Evolutionary conservation across 2,329 filamentous ascomycete genomes (phyloP).

Genomic region (Fusarium devonianum): DNA sequence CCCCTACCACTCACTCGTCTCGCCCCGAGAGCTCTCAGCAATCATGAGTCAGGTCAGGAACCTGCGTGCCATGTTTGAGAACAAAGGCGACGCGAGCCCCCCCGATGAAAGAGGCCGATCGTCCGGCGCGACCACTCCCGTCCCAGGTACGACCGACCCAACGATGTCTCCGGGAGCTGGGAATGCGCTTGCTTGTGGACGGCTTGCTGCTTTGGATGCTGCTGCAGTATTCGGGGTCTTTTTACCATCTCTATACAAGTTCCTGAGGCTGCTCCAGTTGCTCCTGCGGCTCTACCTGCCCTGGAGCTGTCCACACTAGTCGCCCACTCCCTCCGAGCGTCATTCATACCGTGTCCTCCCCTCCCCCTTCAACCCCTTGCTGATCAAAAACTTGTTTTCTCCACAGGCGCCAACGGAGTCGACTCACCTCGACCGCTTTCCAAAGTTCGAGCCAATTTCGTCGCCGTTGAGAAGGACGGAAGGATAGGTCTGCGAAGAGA

Average conservation of each 20-base stretch:
- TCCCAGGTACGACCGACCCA: conserved; percentile 38
- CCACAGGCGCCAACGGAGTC: conserved; percentile 46
- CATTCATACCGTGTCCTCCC: conserved; percentile 28
- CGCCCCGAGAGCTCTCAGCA: conserved; percentile 42
- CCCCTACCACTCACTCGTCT: conserved; percentile 29
- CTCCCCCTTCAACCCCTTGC: conserved; percentile 29
- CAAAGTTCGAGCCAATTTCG: conserved; percentile 77
- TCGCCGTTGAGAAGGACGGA: conserved; percentile 73
- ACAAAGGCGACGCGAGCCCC: conserved; percentile 69
- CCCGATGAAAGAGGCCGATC: conserved; percentile 72
- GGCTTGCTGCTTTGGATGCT: conserved; percentile 14
- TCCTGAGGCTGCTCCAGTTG: conserved; percentile 12
- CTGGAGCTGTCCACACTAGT: conserved; percentile 30
- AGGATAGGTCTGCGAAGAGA: conserved; percentile 59
- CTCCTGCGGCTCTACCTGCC: conserved; percentile 21
- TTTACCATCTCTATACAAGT: not conserved
- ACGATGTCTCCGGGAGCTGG: conserved; percentile 11
- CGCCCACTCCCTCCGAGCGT: conserved; percentile 7
- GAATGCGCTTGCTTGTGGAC: conserved; percentile 15
- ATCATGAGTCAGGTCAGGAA: conserved; percentile 75
- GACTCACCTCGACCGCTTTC: conserved; percentile 72
- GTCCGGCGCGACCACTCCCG: conserved; percentile 58
- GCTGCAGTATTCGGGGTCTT: conserved; percentile 7
- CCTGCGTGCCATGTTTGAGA: conserved; percentile 82
- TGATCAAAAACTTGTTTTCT: conserved; percentile 33